A percentile compares a stretch with the other conserved stretches of the same genome.
These are phyloP conservation scores for Pichia sp. DNA, from an alignment of 1,139 yeast genomes.

Conservation along the genomic window DNA sequence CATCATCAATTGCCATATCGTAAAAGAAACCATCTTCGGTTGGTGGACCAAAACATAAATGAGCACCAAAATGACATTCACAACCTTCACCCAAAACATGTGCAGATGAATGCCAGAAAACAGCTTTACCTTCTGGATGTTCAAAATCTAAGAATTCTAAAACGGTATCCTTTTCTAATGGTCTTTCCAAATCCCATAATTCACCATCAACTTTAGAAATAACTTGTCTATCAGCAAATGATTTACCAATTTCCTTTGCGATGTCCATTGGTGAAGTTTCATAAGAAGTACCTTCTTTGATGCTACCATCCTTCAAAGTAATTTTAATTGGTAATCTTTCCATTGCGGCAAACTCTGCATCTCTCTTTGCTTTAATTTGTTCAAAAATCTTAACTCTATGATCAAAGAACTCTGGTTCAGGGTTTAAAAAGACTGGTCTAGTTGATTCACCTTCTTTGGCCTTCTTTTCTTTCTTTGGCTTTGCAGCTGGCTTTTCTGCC, in stretches of 20 bases:
- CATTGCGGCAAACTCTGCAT: constrained; percentile 61
- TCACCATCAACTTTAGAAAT: constrained; percentile 86
- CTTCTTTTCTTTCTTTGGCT: constrained; percentile 26
- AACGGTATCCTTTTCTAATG: constrained; percentile 66
- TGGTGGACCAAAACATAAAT: constrained; percentile 92
- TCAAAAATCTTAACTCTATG: constrained; percentile 77
- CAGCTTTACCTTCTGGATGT: constrained; percentile 84
- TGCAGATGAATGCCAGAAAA: constrained; percentile 99
- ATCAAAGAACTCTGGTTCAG: constrained; percentile 77
- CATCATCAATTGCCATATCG: constrained; percentile 84
- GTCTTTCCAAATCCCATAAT: constrained; percentile 95
- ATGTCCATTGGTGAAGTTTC: constrained; percentile 88
- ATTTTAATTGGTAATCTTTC: constrained; percentile 58
- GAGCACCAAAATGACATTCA: constrained; percentile 94
- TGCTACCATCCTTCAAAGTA: constrained; percentile 81
- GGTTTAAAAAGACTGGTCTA: constrained; percentile 50
- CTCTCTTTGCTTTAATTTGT: constrained; percentile 69
- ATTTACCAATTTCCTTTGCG: constrained; percentile 78
- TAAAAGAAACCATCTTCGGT: constrained; percentile 97
- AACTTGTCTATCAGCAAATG: constrained; percentile 82
- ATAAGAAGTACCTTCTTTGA: constrained; percentile 74
- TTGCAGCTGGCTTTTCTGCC: constrained; percentile 7
- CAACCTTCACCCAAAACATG: constrained; percentile 98
- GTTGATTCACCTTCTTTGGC: constrained; percentile 27
- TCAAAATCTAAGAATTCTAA: constrained; percentile 79